These are phyloP conservation scores for Paragyromitra xinjiangensis DNA, from an alignment of 495 filamentous ascomycete species.

Conservation along the genomic window DNA sequence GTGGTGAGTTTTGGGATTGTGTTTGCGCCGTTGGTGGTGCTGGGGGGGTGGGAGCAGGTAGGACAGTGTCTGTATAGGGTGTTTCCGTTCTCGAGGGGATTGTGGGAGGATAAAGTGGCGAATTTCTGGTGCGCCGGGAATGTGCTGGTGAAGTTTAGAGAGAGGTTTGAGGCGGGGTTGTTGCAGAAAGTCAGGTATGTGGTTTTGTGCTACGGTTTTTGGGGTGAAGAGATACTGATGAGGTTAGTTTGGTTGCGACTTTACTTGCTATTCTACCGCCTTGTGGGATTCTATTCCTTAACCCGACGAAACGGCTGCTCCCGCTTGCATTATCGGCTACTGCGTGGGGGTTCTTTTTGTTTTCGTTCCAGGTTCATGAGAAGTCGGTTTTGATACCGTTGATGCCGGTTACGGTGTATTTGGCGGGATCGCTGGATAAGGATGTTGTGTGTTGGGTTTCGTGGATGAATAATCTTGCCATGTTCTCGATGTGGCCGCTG, in stretches of 20 bases:
- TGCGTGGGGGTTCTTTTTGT: constrained; percentile 96
- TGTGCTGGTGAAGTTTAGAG: constrained; percentile 82
- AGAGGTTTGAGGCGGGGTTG: constrained; percentile 69
- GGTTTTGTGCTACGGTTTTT: neutral
- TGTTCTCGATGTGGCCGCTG: constrained; percentile 91
- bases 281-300: constrained; percentile 78
- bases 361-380: constrained; percentile 97
- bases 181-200: constrained; percentile 70
- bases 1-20: constrained; percentile 76
- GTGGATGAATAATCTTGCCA: constrained; percentile 88
- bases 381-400: constrained; percentile 93
- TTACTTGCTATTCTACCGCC: constrained; percentile 78
- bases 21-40: constrained; percentile 73
- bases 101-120: constrained; percentile 98
- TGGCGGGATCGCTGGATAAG: constrained; percentile 79
- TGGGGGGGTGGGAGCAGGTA: constrained; percentile 75
- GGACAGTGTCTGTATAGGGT: constrained; percentile 85
- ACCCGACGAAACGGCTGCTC: constrained; percentile 77
- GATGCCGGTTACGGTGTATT: constrained; percentile 86
- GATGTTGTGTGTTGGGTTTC: constrained; percentile 86
- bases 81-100: constrained; percentile 90
- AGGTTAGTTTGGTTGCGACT: constrained; percentile 72
- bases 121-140: constrained; percentile 97
- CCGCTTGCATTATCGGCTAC: constrained; percentile 80
- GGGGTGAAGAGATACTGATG: neutral